A percentile compares a stretch with the other conserved stretches of the same genome.
Conservation (phyloP, 257 asterid genomes). For the Solanum chmielewskii region DNA sequence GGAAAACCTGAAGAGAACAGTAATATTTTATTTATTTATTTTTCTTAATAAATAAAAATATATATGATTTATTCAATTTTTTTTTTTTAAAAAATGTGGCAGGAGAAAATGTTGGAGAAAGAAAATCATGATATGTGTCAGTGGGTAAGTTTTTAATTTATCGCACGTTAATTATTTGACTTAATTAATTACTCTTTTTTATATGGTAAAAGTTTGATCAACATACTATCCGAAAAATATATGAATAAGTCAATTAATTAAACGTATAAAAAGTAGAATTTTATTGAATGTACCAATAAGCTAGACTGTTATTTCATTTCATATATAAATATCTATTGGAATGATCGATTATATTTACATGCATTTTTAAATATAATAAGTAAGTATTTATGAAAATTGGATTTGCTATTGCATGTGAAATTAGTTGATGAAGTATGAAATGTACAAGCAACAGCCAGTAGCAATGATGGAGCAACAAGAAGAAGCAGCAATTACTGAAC, state of each 20-base stretch:
- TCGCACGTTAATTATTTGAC: neutral
- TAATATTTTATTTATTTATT: neutral
- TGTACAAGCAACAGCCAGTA: constrained; percentile 24
- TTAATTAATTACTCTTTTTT: neutral
- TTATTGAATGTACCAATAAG: neutral
- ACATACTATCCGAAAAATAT: neutral
- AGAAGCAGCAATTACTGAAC: constrained; percentile 38
- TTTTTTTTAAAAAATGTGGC: neutral
- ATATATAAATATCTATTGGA: neutral
- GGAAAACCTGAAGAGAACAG: constrained; percentile 73
- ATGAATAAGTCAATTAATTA: neutral
- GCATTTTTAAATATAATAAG: no score
- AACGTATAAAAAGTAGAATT: neutral
- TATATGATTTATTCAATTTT: neutral
- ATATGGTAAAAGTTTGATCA: neutral
- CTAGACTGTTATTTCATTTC: neutral
- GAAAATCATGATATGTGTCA: constrained; percentile 72
- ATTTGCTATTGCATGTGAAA: neutral
- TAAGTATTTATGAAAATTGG: neutral
- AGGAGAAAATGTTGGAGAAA: constrained; percentile 64
- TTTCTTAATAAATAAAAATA: neutral
- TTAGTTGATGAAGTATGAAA: constrained; percentile 44
- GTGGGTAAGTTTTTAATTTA: constrained; percentile 34
- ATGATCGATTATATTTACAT: neutral
- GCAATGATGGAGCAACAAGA: neutral